A percentile compares a stretch with the other conserved stretches of the same genome.
Conservation (phyloP, 2,329 filamentous ascomycete genomes). For the Colletotrichum graminicola region DNA sequence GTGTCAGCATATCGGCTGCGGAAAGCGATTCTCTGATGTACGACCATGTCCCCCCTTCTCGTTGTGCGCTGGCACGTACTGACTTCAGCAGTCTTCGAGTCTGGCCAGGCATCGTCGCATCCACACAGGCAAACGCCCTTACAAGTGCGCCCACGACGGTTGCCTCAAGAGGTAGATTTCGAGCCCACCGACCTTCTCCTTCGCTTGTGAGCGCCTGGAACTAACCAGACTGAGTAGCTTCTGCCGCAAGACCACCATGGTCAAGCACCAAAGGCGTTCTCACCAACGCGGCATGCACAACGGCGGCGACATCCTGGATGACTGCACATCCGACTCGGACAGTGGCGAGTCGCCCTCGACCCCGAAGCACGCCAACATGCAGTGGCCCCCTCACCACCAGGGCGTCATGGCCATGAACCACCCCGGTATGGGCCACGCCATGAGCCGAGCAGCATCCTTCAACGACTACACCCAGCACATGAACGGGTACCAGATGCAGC, state of each 20-base stretch:
- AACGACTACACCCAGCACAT: constrained; percentile 67
- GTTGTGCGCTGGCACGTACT: constrained; percentile 43
- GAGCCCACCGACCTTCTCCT: not conserved
- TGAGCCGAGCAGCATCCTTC: constrained; percentile 68
- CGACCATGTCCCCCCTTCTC: constrained; percentile 47
- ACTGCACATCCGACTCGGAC: constrained; percentile 69
- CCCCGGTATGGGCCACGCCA: constrained; percentile 51
- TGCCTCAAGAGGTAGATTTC: constrained; percentile 70
- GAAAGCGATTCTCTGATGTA: constrained; percentile 78
- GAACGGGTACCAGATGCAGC: constrained; percentile 58
- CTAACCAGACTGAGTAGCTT: constrained; percentile 62
- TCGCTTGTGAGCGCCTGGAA: constrained; percentile 11
- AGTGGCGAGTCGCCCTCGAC: constrained; percentile 70
- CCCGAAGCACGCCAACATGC: constrained; percentile 64
- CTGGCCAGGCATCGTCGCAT: constrained; percentile 74
- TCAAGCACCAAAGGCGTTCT: constrained; percentile 73
- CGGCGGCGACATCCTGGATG: constrained; percentile 65
- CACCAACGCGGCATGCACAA: constrained; percentile 71
- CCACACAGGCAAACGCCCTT: constrained; percentile 75
- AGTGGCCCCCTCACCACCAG: constrained; percentile 60
- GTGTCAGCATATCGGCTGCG: constrained; percentile 74
- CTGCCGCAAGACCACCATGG: constrained; percentile 79
- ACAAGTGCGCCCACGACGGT: constrained; percentile 71
- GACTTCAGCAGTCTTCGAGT: constrained; percentile 69
- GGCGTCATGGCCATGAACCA: constrained; percentile 56